Evolutionary conservation across 768 basidiomycete species (phyloP), one percentile per base, ranked within the genome.

Genomic region (Boletus fagicola): DNA sequence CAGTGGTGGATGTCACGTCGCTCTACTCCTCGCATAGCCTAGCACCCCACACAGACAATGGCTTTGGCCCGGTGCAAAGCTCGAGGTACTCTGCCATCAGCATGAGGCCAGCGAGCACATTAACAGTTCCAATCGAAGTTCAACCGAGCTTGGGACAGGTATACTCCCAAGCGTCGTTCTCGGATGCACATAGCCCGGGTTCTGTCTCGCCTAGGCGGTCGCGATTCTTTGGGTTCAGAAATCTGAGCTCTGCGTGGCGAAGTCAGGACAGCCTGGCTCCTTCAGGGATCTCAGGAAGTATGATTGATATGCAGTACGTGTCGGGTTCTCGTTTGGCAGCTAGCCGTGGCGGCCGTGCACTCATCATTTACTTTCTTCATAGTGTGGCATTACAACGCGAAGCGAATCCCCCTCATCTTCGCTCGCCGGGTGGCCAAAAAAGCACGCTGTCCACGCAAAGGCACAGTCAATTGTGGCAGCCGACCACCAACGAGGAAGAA

Each of bases 241-340:
- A 88, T 62, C 75, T 88, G 45, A 85, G 84, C 56, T 73, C 83
- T 22, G 86, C 85, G 13, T 90, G 86, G 84, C 78, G 82, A 62
- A 92, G 90, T 67, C 88, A 87, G 65, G 88, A 91, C 56, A 92
- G 90, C 69, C 74, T 94, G 39, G 87, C 90, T 1, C 80, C 82
- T n/a, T 90, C 90, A 30, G 89, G 87, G 9, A 80, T 88, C 68
- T 87, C 88, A 4, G 92, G 92, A 52, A 94, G 92, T 65, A 92
- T 94, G 90, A 75, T 93, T 62, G 89, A 93, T 70, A 93, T 94
- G 92, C 92, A 94, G 91, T 93, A 75, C 61, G 90, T 85, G 44
- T 56, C 24, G 49, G 10, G 18, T 44, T 61, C n/a, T 51, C 54
- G n/a, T 55, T 58, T 58, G 15, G 18, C 26, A n/a, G 12, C 13